A percentile compares a stretch with the other conserved stretches of the same genome.
Conservation (phyloP, 441 rosid species). For the Croton setiger region DNA sequence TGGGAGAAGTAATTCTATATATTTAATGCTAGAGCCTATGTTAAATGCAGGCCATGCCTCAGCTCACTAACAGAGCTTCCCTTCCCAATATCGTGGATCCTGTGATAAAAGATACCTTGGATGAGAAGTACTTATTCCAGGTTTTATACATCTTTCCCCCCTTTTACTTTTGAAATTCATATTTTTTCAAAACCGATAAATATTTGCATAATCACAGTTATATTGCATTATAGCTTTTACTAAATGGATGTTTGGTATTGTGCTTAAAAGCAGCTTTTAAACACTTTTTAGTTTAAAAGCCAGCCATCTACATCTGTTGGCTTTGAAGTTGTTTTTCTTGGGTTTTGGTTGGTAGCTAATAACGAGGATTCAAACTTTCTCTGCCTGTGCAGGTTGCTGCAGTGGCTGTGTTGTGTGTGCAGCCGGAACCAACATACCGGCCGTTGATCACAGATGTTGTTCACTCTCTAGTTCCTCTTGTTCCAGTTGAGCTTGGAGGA, state of each 20-base stretch:
- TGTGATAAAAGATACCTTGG: constrained; percentile 70
- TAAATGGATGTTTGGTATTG: too few relatives aligned
- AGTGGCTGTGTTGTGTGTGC: constrained; percentile 88
- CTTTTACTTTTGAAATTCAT: neutral
- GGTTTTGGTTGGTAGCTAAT: too few relatives aligned
- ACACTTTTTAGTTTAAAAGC: too few relatives aligned
- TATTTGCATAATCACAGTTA: neutral
- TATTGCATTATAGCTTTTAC: too few relatives aligned
- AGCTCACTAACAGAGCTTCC: constrained; percentile 81
- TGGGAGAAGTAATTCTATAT: neutral
- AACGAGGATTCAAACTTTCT: too few relatives aligned
- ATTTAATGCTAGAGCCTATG: constrained; percentile 6
- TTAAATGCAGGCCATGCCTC: constrained; percentile 90
- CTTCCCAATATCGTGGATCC: constrained; percentile 89
- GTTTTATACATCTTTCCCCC: constrained; percentile 29
- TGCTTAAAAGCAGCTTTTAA: too few relatives aligned
- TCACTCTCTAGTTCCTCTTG: constrained; percentile 79
- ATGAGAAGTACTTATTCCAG: constrained; percentile 91
- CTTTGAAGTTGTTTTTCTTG: too few relatives aligned
- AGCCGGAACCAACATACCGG: constrained; percentile 91
- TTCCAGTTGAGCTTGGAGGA: constrained; percentile 89
- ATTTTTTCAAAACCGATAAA: neutral
- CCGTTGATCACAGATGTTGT: constrained; percentile 88
- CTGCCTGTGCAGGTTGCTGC: constrained; percentile 72
- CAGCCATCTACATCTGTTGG: too few relatives aligned